Conservation (phyloP, 331 rosid genomes). For the Dryas integrifolia region DNA sequence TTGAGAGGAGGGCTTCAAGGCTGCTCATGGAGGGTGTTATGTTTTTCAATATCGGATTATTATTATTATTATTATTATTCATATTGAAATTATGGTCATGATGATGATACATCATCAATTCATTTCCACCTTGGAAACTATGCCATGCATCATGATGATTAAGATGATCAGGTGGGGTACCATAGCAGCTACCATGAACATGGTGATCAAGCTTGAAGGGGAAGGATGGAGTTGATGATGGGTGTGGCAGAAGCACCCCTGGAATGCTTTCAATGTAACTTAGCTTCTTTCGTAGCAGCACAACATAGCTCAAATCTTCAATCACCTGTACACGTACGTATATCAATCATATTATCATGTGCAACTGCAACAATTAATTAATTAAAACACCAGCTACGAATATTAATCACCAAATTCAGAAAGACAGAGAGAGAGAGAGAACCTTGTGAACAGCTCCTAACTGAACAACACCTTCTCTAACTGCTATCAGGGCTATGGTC, state of each 20-base stretch:
- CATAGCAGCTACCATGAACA: constrained; percentile 24
- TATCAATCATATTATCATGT: no score
- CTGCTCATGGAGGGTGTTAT: constrained; percentile 97
- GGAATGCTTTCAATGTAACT: constrained; percentile 97
- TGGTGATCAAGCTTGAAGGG: constrained; percentile 42
- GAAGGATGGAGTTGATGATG: constrained; percentile 67
- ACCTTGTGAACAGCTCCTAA: constrained; percentile 85
- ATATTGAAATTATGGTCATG: constrained; percentile 26
- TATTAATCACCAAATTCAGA: not conserved
- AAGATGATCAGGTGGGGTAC: not conserved
- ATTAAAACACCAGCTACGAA: no score
- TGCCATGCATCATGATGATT: constrained; percentile 51
- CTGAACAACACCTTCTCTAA: constrained; percentile 94
- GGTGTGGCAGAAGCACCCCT: constrained; percentile 91
- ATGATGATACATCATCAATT: constrained; percentile 38
- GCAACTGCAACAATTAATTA: no score
- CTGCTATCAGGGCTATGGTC: constrained; percentile 93
- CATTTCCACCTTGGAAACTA: constrained; percentile 43
- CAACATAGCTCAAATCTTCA: constrained; percentile 86
- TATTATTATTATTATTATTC: not conserved
- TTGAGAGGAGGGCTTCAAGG: constrained; percentile 92
- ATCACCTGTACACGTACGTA: constrained; percentile 43
- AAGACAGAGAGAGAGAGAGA: constrained; percentile 3
- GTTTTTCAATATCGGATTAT: constrained; percentile 39
- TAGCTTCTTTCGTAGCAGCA: constrained; percentile 71